These are phyloP conservation scores for Geotrichum histeridarum DNA, from an alignment of 1,139 yeast genomes.

Conservation along the genomic window DNA sequence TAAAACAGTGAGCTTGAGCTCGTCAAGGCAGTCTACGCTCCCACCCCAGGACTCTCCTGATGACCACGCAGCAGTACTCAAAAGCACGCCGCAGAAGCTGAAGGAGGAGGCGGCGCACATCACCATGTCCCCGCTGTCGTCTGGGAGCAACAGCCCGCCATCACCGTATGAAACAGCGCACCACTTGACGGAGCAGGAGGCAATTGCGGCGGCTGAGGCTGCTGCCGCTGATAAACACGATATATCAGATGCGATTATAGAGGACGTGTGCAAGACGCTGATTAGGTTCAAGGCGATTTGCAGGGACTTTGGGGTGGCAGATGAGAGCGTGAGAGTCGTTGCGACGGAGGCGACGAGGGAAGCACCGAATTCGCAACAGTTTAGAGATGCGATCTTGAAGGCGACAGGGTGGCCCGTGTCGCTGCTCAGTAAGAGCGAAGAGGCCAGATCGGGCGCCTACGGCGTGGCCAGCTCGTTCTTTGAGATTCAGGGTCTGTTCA, in stretches of 20 bases:
- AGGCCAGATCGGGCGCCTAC: slow-evolving; percentile 57
- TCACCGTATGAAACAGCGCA: not conserved
- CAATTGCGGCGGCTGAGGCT: slow-evolving; percentile 20
- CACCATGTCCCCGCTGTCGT: slow-evolving; percentile 6
- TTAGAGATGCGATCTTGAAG: slow-evolving; percentile 47
- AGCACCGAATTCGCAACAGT: slow-evolving; percentile 54
- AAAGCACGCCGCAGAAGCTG: slow-evolving; percentile 19
- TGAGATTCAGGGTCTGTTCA: slow-evolving; percentile 54
- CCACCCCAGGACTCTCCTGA: slow-evolving; percentile 39
- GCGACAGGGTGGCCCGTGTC: slow-evolving; percentile 61
- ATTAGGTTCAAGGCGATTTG: slow-evolving; percentile 59
- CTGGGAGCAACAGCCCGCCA: slow-evolving; percentile 3
- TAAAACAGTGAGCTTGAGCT: not conserved
- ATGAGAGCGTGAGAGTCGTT: slow-evolving; percentile 52
- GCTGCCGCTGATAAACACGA: slow-evolving; percentile 43
- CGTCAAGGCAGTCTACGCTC: slow-evolving; percentile 4
- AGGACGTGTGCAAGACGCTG: slow-evolving; percentile 55
- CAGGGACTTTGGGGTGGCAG: slow-evolving; percentile 60
- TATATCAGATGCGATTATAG: slow-evolving; percentile 51
- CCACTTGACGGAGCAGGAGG: slow-evolving; percentile 11
- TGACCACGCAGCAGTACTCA: not conserved
- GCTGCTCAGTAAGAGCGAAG: slow-evolving; percentile 52
- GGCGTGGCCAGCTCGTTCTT: slow-evolving; percentile 67
- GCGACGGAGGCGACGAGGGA: slow-evolving; percentile 66
- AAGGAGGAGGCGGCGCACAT: slow-evolving; percentile 18